Evolutionary conservation across 805 yeast genomes (phyloP), one percentile per base, ranked within the genome.

Genomic region (Barnettozyma populi): DNA sequence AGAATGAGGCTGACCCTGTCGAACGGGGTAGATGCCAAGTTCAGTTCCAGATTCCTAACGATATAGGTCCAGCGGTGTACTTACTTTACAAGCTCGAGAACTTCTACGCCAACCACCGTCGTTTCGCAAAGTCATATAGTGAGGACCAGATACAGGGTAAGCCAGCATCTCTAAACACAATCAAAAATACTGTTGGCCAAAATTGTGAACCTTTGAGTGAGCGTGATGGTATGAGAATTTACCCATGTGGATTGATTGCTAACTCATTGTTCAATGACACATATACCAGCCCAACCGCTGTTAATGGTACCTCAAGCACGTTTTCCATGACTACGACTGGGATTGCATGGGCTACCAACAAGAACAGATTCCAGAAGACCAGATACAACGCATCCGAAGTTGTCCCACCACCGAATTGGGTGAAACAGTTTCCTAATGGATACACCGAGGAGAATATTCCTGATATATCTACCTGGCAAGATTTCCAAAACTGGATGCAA

Each of bases 31-130:
- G 75, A 2, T 92, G 99, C 65, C 68, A 74, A n/a, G 63, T 92
- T 42, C 79, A 83, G 60, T 90, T 92, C 67, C 75, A 78, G 25
- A 68, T 87, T 20, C 95, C 96, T 16, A 70, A 70, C 43, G 83
- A 80, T 48, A 75, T 94, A 63, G 76, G 82, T 29, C 79, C 86
- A 4, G 90, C 95, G 3, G 72, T 90, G 13, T 89, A 73, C 60
- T 60, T 89, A 56, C 87, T 87, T 66, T 92, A 92, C 71, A 78
- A 82, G 57, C 69, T 92, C 57, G 90, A 96, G 46, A 89, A 89
- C 62, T 94, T 92, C 65, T 86, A 79, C 65, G 97, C 95, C 57
- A 92, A 92, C 65, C 99, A 92, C 68, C 81, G 99, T 59, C 87
- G 95, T 59, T 94, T 86, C 64, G 98, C 92, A 35, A 80, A 82